Conservation (phyloP, 176 grass and related monocot species). For the Hyparrhenia diplandra region DNA sequence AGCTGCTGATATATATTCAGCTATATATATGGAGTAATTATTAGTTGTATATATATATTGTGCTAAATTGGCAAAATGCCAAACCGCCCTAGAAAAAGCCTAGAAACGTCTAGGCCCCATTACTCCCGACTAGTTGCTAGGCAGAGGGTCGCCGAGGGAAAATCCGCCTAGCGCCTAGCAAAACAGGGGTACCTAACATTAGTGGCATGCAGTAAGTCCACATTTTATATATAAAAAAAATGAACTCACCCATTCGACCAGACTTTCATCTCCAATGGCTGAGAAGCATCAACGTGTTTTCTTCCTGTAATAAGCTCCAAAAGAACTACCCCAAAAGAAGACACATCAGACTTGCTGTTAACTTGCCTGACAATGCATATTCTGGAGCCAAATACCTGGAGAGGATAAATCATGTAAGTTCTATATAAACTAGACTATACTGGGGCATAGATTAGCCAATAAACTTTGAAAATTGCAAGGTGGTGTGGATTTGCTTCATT, state of each 20-base stretch:
- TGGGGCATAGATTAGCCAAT: not conserved
- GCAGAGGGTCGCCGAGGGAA: no score
- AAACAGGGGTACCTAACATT: not conserved
- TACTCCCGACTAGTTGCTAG: no score
- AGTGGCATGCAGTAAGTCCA: slow-evolving; percentile 1
- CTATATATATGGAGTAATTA: no score
- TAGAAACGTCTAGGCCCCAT: no score
- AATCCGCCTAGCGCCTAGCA: no score
- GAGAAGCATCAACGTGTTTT: slow-evolving; percentile 94
- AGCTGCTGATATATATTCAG: no score
- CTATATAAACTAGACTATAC: not conserved
- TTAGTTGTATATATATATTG: no score
- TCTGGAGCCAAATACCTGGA: slow-evolving; percentile 91
- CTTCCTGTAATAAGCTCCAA: slow-evolving; percentile 95
- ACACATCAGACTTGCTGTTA: slow-evolving; percentile 90
- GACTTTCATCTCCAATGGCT: slow-evolving; percentile 84
- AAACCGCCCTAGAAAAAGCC: no score
- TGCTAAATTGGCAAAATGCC: no score
- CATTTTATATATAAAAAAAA: not conserved
- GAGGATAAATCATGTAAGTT: slow-evolving; percentile 1
- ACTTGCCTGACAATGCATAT: slow-evolving; percentile 78
- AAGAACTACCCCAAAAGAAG: slow-evolving; percentile 94
- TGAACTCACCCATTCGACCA: slow-evolving; percentile 86
- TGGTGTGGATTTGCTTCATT: not conserved
- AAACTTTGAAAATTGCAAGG: slow-evolving; percentile 9